Evolutionary conservation across 495 filamentous ascomycete species (phyloP), one percentile per base, ranked within the genome.

Genomic region (Aspergillus campestris): DNA sequence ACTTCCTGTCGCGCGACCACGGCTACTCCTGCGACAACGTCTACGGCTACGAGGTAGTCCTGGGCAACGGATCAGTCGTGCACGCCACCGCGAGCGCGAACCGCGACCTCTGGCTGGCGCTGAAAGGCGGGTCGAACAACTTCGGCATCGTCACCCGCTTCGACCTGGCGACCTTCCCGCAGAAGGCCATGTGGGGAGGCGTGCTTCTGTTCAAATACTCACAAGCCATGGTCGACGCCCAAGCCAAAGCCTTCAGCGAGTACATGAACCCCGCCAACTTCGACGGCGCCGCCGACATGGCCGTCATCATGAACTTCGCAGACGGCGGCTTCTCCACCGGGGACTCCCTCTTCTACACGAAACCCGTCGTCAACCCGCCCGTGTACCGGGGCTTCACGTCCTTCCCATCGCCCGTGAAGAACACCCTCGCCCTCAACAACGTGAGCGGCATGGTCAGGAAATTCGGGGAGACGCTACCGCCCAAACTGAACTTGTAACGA

Each of bases 11-110:
- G 8, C 53, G 64, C 1, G 57, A 62, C 11, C 53, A 68, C 30
- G 76, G 75, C 34, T 74, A 56, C 58, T 64, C 68, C 3, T 73
- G 65, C 33, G 65, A 79, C 50, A 63, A 58, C 6, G 69, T 72
- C 7, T 45, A 56, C 9, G 57, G 58, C n/a, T 77, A 67, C 48
- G 57, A 78, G 50, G 61, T 70, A 24, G 65, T 69, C 10, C 55
- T 67, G 18, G 68, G 59, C 3, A 61, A 59, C 31, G 65, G 65
- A 3, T 36, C 48, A 4, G 58, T 70, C 44, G 15, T 62, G 32
- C 51, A 66, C 15, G 62, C 59, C 5, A 62, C 61, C 35, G 38
- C 48, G 18, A 50, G 48, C 3, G 53, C 56, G 7, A 45, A 65
- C 34, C 50, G 66, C 7, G 66, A 72, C 32, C 61, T 74, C 18